Conservation (phyloP, 371 early-diverging fungal species). For the Mucor sp. region DNA sequence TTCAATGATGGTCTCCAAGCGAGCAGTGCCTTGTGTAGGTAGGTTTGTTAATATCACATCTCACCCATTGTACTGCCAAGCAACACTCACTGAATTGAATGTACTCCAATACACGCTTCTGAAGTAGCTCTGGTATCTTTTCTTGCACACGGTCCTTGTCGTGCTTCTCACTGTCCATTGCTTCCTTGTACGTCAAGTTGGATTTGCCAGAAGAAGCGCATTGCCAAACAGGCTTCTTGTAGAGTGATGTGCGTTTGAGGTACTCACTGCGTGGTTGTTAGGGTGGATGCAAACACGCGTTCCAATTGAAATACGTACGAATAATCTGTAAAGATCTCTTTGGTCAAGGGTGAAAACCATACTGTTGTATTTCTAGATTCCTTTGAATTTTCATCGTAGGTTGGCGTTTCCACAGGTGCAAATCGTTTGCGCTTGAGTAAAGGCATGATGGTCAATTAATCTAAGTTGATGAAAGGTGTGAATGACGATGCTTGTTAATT, state of each 20-base stretch:
- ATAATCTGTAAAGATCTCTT: constrained; percentile 83
- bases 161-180: constrained; percentile 72
- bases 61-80: neutral
- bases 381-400: constrained; percentile 42
- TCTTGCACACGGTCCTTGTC: constrained; percentile 59
- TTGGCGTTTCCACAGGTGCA: constrained; percentile 44
- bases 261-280: constrained; percentile 63
- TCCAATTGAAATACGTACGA: constrained; percentile 55
- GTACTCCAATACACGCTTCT: constrained; percentile 61
- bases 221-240: constrained; percentile 77
- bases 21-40: constrained; percentile 44
- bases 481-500: neutral
- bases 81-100: constrained; percentile 68
- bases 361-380: constrained; percentile 61
- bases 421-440: constrained; percentile 57
- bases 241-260: constrained; percentile 65
- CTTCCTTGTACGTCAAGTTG: constrained; percentile 78
- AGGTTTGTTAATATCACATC: neutral
- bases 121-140: constrained; percentile 68
- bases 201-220: constrained; percentile 78
- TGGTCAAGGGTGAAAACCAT: constrained; percentile 77
- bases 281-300: neutral
- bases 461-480: neutral
- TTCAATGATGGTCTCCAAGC: constrained; percentile 60
- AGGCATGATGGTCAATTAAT: constrained; percentile 45